Evolutionary conservation across 495 filamentous ascomycete species (phyloP).

Genomic region (Filosporella fistucella): DNA sequence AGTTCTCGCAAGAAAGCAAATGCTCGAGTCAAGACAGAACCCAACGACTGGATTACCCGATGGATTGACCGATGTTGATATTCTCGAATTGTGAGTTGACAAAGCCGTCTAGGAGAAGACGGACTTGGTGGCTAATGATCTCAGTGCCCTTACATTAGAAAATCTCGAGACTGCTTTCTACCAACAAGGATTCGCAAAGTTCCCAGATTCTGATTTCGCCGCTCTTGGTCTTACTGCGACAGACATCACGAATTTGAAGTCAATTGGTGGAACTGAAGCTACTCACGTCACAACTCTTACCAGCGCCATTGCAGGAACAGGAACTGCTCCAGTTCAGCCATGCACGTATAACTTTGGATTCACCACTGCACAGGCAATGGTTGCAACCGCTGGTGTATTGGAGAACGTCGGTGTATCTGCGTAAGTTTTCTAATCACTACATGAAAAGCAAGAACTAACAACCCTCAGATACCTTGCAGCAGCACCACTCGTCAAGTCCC

Average conservation of each 20-base stretch:
- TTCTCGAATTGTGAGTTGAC: slow-evolving; percentile 65
- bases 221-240: slow-evolving; percentile 41
- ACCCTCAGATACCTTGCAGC: slow-evolving; percentile 46
- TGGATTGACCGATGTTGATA: slow-evolving; percentile 58
- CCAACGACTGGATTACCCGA: slow-evolving; percentile 39
- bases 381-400: slow-evolving; percentile 47
- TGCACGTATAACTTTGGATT: slow-evolving; percentile 57
- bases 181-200: slow-evolving; percentile 51
- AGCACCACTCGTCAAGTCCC: slow-evolving; percentile 49
- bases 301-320: slow-evolving; percentile 40
- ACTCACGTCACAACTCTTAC: slow-evolving; percentile 56
- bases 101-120: no score
- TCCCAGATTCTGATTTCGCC: slow-evolving; percentile 44
- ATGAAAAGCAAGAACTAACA: neutral
- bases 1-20: slow-evolving; percentile 6
- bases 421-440: slow-evolving; percentile 31
- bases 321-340: slow-evolving; percentile 39
- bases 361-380: slow-evolving; percentile 42
- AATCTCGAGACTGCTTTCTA: slow-evolving; percentile 50
- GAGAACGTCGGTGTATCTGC: slow-evolving; percentile 55
- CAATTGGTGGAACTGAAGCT: slow-evolving; percentile 48
- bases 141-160: slow-evolving; percentile 39
- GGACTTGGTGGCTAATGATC: no score
- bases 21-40: slow-evolving; percentile 43
- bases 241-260: slow-evolving; percentile 49